Conservation (phyloP, 2,329 filamentous ascomycete genomes). For the Cordyceps militaris region DNA sequence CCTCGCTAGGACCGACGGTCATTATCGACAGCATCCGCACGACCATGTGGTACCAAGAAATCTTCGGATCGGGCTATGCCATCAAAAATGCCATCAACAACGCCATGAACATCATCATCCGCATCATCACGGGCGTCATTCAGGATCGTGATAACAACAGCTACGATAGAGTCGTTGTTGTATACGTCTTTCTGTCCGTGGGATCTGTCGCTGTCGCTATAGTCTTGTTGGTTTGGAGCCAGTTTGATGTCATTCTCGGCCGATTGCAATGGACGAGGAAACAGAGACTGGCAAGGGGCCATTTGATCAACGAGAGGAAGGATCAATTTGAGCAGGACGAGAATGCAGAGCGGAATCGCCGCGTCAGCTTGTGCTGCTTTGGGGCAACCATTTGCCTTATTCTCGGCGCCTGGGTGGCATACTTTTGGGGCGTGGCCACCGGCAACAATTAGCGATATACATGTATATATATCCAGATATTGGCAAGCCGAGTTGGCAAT, state of each 20-base stretch:
- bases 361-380: conserved; percentile 38
- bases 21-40: conserved; percentile 57
- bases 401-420: conserved; percentile 46
- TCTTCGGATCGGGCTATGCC: conserved; percentile 54
- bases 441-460: conserved; percentile 41
- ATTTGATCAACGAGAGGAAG: conserved; percentile 36
- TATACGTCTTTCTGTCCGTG: conserved; percentile 48
- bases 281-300: conserved; percentile 38
- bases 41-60: conserved; percentile 50
- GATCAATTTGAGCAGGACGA: conserved; percentile 31
- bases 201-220: conserved; percentile 39
- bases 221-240: conserved; percentile 32
- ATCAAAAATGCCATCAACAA: conserved; percentile 58
- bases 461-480: neutral
- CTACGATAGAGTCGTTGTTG: conserved; percentile 47
- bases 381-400: conserved; percentile 37
- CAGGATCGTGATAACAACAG: conserved; percentile 51
- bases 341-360: conserved; percentile 30
- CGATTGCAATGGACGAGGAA: conserved; percentile 53
- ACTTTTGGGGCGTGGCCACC: conserved; percentile 54
- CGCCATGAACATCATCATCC: conserved; percentile 53
- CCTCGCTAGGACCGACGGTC: conserved; percentile 47
- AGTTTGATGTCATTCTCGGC: conserved; percentile 35
- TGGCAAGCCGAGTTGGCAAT: neutral
- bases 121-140: conserved; percentile 49